Conservation (phyloP, 345 rosid genomes). For the Salix caprea region DNA sequence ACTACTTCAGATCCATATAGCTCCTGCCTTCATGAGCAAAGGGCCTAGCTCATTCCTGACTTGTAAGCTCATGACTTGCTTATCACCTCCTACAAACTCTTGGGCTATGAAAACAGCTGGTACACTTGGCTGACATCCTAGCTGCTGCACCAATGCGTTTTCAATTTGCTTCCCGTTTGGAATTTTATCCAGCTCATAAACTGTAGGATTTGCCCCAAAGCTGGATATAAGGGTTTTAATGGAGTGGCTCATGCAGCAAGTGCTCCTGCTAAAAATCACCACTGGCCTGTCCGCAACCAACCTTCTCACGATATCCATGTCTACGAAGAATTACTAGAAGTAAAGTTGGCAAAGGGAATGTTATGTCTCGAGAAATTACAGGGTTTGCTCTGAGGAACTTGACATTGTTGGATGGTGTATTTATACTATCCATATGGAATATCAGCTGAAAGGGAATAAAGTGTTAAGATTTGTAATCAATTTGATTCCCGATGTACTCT, state of each 20-base stretch:
- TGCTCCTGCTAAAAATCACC: conserved; percentile 83
- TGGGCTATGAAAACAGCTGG: conserved; percentile 86
- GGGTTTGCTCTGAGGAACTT: conserved; percentile 11
- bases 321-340: neutral
- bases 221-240: conserved; percentile 57
- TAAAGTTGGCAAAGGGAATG: neutral
- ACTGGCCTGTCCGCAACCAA: conserved; percentile 67
- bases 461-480: neutral
- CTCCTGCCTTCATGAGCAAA: conserved; percentile 67
- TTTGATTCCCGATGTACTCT: conserved; percentile 16
- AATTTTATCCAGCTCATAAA: conserved; percentile 66
- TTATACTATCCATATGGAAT: conserved; percentile 16
- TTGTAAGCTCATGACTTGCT: conserved; percentile 67
- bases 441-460: conserved; percentile 8
- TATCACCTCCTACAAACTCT: conserved; percentile 66
- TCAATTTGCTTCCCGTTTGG: conserved; percentile 56
- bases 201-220: conserved; percentile 67
- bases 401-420: conserved; percentile 15
- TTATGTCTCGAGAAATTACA: neutral
- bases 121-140: conserved; percentile 54
- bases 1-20: conserved; percentile 61
- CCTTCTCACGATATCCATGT: conserved; percentile 42
- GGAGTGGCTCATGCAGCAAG: conserved; percentile 73
- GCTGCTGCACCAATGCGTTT: conserved; percentile 48
- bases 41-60: conserved; percentile 60